phyloP scores from a whole-genome alignment of 2,329 filamentous ascomycete species.

The Ophiocordyceps australis region DNA sequence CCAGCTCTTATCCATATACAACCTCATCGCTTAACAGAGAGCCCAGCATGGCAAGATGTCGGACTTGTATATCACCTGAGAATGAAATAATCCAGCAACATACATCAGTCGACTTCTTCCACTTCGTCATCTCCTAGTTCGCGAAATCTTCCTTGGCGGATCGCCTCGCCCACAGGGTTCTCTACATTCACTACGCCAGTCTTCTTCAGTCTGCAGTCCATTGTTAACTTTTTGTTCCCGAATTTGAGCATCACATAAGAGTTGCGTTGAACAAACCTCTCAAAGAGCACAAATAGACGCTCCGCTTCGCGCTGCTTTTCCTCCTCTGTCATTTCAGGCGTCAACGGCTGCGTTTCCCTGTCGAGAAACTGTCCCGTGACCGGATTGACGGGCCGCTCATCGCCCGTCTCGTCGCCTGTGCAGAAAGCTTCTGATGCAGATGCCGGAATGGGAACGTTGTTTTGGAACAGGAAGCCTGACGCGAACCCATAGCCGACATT shows the following conservation, averaged over 20 bases:
- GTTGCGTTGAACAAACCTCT: slow-evolving; percentile 50
- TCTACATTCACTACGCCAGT: slow-evolving; percentile 63
- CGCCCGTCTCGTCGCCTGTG: slow-evolving; percentile 9
- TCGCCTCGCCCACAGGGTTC: slow-evolving; percentile 58
- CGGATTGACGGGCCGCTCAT: slow-evolving; percentile 46
- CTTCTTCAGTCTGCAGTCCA: slow-evolving; percentile 40
- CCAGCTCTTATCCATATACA: no score
- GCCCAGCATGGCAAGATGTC: no score
- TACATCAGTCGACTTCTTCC: slow-evolving; percentile 19
- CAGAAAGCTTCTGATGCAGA: slow-evolving; percentile 33
- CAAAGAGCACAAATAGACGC: slow-evolving; percentile 75
- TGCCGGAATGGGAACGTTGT: slow-evolving; percentile 61
- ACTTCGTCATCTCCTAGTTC: slow-evolving; percentile 40
- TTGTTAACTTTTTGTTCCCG: no score
- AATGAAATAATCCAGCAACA: no score
- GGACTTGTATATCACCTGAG: no score
- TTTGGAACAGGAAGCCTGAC: slow-evolving; percentile 72
- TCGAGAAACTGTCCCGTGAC: slow-evolving; percentile 73
- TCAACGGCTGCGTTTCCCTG: slow-evolving; percentile 37
- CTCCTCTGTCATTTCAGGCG: slow-evolving; percentile 67
- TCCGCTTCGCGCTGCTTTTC: slow-evolving; percentile 91
- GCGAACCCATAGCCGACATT: slow-evolving; percentile 94
- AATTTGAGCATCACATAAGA: no score
- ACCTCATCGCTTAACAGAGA: no score
- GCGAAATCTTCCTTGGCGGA: slow-evolving; percentile 51